Evolutionary conservation across 2,329 filamentous ascomycete genomes (phyloP).

Genomic region (Dothidotthia symphoricarpi): DNA sequence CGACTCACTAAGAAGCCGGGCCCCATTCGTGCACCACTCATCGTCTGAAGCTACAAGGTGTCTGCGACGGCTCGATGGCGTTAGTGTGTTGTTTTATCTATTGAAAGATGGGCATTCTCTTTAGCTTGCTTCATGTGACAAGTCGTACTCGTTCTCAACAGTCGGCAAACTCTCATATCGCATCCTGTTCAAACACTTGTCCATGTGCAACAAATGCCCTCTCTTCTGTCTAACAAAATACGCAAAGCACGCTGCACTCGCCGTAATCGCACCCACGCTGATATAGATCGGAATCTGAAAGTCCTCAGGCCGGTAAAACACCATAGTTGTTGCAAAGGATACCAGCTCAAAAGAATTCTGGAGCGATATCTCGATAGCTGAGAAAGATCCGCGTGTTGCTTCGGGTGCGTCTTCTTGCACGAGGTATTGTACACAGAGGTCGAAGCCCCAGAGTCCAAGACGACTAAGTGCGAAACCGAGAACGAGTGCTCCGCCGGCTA

Average conservation of each 20-base stretch:
- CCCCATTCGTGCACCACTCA: no score
- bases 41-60: no score
- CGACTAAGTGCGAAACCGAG: slow-evolving; percentile 43
- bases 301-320: slow-evolving; percentile 61
- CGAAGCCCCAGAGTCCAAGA: slow-evolving; percentile 50
- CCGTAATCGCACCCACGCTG: slow-evolving; percentile 54
- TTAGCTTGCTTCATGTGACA: no score
- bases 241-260: slow-evolving; percentile 54
- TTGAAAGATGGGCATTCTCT: no score
- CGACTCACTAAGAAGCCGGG: no score
- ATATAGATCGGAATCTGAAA: slow-evolving; percentile 64
- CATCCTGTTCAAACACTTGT: slow-evolving; percentile 19
- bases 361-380: slow-evolving; percentile 63
- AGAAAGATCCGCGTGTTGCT: slow-evolving; percentile 62
- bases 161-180: slow-evolving; percentile 22
- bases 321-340: slow-evolving; percentile 64
- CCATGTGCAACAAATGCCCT: slow-evolving; percentile 50
- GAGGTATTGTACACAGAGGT: slow-evolving; percentile 48
- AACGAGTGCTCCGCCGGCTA: slow-evolving; percentile 35
- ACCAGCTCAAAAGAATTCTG: slow-evolving; percentile 71
- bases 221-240: slow-evolving; percentile 57
- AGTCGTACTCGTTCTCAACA: slow-evolving; percentile 24
- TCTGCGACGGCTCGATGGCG: no score
- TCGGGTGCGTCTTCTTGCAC: slow-evolving; percentile 48
- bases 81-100: no score